Evolutionary conservation across 2,329 filamentous ascomycete genomes (phyloP), one percentile per base, ranked within the genome.

Genomic region (Xylariaceae sp.): DNA sequence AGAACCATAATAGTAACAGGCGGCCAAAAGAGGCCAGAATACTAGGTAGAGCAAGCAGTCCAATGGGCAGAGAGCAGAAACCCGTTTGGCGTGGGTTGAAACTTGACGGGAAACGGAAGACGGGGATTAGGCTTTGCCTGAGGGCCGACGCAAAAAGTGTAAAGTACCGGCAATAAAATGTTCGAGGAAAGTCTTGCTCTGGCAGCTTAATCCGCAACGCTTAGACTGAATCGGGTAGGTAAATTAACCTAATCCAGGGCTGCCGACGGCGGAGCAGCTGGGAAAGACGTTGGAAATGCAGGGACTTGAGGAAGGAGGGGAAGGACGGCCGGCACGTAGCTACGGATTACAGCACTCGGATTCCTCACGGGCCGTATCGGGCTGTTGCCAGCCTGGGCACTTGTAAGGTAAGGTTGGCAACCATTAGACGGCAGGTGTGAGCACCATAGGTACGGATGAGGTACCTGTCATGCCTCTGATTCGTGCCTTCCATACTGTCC

Each of bases 241-340:
- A 41, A 57, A 52, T 30, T 37, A 53, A 51, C 49, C 23, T 23
- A 51, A 48, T 54, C 54, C 41, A 57, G 52, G 55, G 54, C 55
- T 59, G 41, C 37, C 17, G 54, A n/a, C 47, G 34, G 45, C 51
- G 48, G 55, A 58, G 60, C 56, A 53, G 55, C 15, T 49, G 51
- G 41, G 41, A 50, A 56, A 56, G 37, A 50, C 49, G 41, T 30
- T 56, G n/a, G 41, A 62, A 52, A 64, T 58, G 59, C 57, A 56
- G 57, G 60, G 59, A 58, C 61, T 57, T 11, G 30, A 49, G 18
- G 41, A 54, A 41, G 23, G 49, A 49, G 30, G 39, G 50, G 15
- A 17, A 35, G 30, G 39, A 34, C 18, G 8, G 8, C 37, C 37
- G 37, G 37, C 37, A 41, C 5, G 23, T 30, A 30, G 8, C 37